These are phyloP conservation scores for Colletotrichum lupini DNA, from an alignment of 2,329 filamentous ascomycete species.

Conservation along the genomic window DNA sequence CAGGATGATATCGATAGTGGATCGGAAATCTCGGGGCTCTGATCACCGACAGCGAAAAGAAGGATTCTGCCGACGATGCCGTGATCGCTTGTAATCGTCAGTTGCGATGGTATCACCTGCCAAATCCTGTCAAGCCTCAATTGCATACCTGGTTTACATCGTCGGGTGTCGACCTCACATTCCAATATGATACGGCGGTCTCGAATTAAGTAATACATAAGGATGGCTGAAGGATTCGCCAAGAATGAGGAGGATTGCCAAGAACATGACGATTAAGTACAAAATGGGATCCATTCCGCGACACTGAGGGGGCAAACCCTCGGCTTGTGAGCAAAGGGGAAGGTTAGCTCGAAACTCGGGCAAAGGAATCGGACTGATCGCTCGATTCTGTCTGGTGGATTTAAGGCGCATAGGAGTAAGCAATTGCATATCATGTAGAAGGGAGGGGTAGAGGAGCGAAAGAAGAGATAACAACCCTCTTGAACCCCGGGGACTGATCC, in stretches of 20 bases:
- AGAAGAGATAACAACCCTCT: background rate
- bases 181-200: background rate
- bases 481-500: background rate
- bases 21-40: background rate
- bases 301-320: background rate
- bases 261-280: slow-evolving; percentile 1
- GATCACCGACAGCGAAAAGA: background rate
- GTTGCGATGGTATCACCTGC: slow-evolving; percentile 2
- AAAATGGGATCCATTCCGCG: background rate
- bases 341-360: background rate
- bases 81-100: background rate
- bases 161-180: background rate
- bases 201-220: background rate
- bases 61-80: background rate
- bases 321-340: background rate
- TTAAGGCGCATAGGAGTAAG: background rate
- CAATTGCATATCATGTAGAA: background rate
- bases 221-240: slow-evolving; percentile 22
- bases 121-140: slow-evolving; percentile 3
- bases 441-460: background rate
- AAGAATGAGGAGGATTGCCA: slow-evolving; percentile 25
- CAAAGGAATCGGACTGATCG: background rate
- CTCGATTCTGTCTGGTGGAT: background rate
- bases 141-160: background rate
- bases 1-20: background rate